Base-by-base conservation (phyloP, 257 asterid genomes). In the Solanum piurae region DNA sequence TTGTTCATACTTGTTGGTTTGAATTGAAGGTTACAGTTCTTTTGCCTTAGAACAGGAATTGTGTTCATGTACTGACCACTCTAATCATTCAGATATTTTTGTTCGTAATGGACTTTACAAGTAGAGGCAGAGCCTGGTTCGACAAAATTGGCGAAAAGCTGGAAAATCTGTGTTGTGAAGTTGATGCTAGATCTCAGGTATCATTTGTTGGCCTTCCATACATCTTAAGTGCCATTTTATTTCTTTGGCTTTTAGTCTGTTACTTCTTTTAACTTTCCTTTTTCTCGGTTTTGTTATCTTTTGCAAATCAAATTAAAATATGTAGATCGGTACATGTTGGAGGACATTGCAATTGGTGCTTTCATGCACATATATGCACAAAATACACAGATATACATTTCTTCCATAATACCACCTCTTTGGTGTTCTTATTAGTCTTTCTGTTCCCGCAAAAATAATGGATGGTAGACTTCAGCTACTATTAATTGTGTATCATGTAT, bases 141-240 rank as follows among this genome's bases (percentile, higher is more conserved):
- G 87, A 44, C 25, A 85, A 77, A 62, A 74, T 89, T 2, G 49
- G 58, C 5, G 77, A 85, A 68, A 89, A 85, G 75, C 40, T 89
- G 66, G 91, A 60, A 29, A 87, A 40, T 66, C 75, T 89, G n/a
- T 66, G 29, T 89, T 23, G 85, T n/a, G 87, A 88, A 21, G 68
- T 87, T 52, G 89, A 89, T 46, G 68, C 13, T 42, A 52, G 37
- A 68, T 83, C 87, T 85, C 74, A 76, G 91, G 91, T 89, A 89
- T 37, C 83, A 36, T 76, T 29, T 64, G 31, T 27, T 64, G 38
- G 64, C 49, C 46, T 38, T 29, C 16, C 18, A 68, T 34, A 21
- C 23, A 23, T 66, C 46, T 72, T 31, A 42, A 60, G 82, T 73
- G 71, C 31, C 77, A n/a, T 86, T 72, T 27, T 38, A 9, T 79